Conservation (phyloP, 1,284 basidiomycete species). For the Marasmius oreades region DNA sequence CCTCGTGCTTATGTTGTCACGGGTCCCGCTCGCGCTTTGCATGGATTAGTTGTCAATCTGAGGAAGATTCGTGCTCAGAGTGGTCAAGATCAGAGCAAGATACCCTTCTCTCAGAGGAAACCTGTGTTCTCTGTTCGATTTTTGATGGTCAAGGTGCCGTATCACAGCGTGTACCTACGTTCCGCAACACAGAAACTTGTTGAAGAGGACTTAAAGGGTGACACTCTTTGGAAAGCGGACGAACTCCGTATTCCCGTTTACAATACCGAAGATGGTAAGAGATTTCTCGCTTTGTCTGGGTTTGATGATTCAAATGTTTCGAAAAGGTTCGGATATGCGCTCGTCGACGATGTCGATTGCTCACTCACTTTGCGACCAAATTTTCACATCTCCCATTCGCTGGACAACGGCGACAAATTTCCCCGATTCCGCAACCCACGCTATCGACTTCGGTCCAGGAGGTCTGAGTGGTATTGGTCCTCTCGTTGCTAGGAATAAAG, state of each 20-base stretch:
- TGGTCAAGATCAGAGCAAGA: conserved; percentile 91
- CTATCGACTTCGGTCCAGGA: conserved; percentile 95
- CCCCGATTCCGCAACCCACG: conserved; percentile 88
- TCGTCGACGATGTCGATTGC: conserved; percentile 64
- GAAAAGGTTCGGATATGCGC: conserved; percentile 80
- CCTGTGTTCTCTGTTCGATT: conserved; percentile 92
- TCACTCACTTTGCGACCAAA: conserved; percentile 85
- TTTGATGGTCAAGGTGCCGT: conserved; percentile 92
- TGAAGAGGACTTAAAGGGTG: conserved; percentile 68
- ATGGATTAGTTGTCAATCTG: conserved; percentile 88
- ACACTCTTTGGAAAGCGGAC: conserved; percentile 77
- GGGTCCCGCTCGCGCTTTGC: conserved; percentile 88
- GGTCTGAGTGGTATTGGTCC: conserved; percentile 92
- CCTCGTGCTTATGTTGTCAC: conserved; percentile 91
- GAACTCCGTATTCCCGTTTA: conserved; percentile 86
- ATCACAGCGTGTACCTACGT: conserved; percentile 87
- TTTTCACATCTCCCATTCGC: conserved; percentile 89
- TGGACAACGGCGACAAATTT: conserved; percentile 91
- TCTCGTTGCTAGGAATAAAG: conserved; percentile 85
- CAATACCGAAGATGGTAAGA: conserved; percentile 87
- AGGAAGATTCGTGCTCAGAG: conserved; percentile 86
- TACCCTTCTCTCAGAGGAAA: conserved; percentile 92
- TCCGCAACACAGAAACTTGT: conserved; percentile 76
- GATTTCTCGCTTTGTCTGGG: conserved; percentile 12
- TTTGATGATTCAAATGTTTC: conserved; percentile 20